A percentile compares a stretch with the other conserved stretches of the same genome.
Evolutionary conservation across 108 stramenopile genomes (phyloP).

Genomic region (Fragilaria crotonensis): DNA sequence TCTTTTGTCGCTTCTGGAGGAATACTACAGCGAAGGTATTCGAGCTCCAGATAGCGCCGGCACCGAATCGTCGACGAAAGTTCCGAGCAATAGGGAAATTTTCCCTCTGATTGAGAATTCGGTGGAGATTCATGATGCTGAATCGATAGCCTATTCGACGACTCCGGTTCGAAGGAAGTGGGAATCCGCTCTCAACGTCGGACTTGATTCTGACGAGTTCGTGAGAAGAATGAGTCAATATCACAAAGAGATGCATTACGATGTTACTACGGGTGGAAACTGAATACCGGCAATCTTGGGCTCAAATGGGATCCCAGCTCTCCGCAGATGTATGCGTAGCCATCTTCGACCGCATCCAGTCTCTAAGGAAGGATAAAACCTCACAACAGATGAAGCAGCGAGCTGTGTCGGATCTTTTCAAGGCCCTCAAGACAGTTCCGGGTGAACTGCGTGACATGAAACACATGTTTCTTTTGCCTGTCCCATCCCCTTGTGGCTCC

Average conservation of each 20-base stretch:
- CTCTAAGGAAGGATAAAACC: constrained; percentile 55
- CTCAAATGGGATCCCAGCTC: constrained; percentile 30
- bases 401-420: constrained; percentile 86
- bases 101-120: constrained; percentile 15
- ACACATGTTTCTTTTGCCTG: constrained; percentile 59
- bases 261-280: too few relatives aligned
- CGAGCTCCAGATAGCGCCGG: constrained; percentile 21
- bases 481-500: too few relatives aligned
- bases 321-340: constrained; percentile 50
- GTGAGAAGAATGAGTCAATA: constrained; percentile 37
- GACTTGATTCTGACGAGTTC: too few relatives aligned
- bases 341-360: constrained; percentile 79
- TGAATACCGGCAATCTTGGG: too few relatives aligned
- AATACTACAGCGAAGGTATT: constrained; percentile 51
- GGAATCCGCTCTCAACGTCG: too few relatives aligned
- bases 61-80: constrained; percentile 18
- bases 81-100: constrained; percentile 19
- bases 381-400: constrained; percentile 87
- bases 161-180: too few relatives aligned
- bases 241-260: constrained; percentile 55
- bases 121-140: too few relatives aligned
- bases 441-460: constrained; percentile 46
- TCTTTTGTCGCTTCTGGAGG: constrained; percentile 57
- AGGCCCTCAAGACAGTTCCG: constrained; percentile 70
- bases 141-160: too few relatives aligned